Evolutionary conservation across 768 basidiomycete species (phyloP).

Genomic region (Fibroporia radiculosa): DNA sequence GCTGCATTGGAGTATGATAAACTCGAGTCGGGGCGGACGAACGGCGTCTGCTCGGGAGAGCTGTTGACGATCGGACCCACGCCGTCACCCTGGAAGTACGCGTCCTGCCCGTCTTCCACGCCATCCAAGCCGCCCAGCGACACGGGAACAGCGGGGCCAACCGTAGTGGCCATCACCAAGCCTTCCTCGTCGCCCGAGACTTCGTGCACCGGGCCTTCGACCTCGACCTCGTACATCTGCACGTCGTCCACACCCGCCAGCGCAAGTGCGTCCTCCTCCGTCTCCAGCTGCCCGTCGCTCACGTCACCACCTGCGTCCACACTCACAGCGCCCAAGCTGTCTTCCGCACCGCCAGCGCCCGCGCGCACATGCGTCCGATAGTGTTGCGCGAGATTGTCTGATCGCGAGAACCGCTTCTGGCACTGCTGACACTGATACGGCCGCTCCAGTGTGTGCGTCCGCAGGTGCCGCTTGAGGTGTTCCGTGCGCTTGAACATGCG

Average conservation of each 20-base stretch:
- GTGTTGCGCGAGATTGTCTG: conserved; percentile 87
- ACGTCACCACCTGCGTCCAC: conserved; percentile 27
- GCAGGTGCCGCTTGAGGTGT: conserved; percentile 80
- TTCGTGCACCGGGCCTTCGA: conserved; percentile 46
- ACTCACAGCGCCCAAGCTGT: conserved; percentile 22
- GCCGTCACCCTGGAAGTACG: conserved; percentile 17
- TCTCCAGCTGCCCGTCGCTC: conserved; percentile 13
- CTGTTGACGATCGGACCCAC: conserved; percentile 8
- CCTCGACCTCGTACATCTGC: conserved; percentile 54
- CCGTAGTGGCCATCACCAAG: conserved; percentile 29
- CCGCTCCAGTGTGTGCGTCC: conserved; percentile 85
- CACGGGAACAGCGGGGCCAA: conserved; percentile 16
- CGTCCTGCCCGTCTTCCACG: conserved; percentile 10
- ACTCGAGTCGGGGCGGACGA: conserved; percentile 16
- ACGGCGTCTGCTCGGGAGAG: conserved; percentile 14
- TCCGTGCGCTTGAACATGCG: conserved; percentile 88
- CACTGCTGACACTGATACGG: conserved; percentile 74
- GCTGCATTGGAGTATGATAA: background rate
- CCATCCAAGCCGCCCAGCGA: conserved; percentile 12
- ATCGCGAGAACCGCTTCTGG: conserved; percentile 76
- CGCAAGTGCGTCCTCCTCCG: conserved; percentile 8
- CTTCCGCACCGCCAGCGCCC: conserved; percentile 22
- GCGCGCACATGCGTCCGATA: conserved; percentile 64
- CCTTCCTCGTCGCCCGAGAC: conserved; percentile 54
- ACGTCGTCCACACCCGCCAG: conserved; percentile 32